These are phyloP conservation scores for Pseudopithomyces maydicus DNA, from an alignment of 2,329 filamentous ascomycete genomes.

Conservation along the genomic window DNA sequence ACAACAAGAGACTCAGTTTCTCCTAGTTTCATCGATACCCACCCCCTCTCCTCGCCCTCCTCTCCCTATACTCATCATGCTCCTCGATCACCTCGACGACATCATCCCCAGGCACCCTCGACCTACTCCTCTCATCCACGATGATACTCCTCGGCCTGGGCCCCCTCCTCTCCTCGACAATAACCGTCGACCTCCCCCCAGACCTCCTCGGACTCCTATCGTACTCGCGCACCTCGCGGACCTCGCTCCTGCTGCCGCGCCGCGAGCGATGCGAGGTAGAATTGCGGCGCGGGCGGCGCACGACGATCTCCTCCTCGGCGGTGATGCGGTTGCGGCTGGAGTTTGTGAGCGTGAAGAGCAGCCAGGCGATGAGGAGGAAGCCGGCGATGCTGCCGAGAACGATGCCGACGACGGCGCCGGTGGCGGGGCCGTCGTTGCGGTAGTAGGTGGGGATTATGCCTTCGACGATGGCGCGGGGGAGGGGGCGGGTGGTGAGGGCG, in stretches of 20 bases:
- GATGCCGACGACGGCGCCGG: constrained; percentile 66
- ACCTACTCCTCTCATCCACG: constrained; percentile 49
- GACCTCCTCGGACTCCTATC: constrained; percentile 43
- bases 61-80: constrained; percentile 49
- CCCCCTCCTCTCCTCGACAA: constrained; percentile 44
- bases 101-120: constrained; percentile 55
- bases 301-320: constrained; percentile 65
- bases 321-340: constrained; percentile 46
- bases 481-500: constrained; percentile 17
- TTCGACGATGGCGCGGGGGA: constrained; percentile 24
- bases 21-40: constrained; percentile 55
- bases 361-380: constrained; percentile 59
- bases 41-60: constrained; percentile 44
- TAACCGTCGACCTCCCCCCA: constrained; percentile 37
- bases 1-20: not conserved
- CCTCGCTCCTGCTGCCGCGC: constrained; percentile 36
- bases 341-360: constrained; percentile 51
- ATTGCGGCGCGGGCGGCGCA: constrained; percentile 34
- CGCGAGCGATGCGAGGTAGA: constrained; percentile 29
- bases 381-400: constrained; percentile 60
- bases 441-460: constrained; percentile 67
- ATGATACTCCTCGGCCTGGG: constrained; percentile 46
- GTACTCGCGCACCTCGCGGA: constrained; percentile 40
- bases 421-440: constrained; percentile 57
- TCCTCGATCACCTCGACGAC: constrained; percentile 66